phyloP scores from a whole-genome alignment of 2,329 filamentous ascomycete species.

The Thelonectria blattea region DNA sequence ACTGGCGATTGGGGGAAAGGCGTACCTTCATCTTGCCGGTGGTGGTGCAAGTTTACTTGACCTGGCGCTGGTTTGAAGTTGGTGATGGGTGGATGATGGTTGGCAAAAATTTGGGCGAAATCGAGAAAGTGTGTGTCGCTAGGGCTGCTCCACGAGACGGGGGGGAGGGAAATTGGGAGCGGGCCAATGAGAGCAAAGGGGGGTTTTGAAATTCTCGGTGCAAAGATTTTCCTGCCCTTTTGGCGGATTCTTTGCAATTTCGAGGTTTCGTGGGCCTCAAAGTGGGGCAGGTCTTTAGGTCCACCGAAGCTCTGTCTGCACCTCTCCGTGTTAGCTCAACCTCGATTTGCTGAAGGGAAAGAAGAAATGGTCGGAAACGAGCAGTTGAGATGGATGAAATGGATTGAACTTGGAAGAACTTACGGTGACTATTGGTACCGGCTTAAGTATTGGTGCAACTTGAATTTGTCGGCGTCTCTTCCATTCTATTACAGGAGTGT shows the following conservation, averaged over 20 bases:
- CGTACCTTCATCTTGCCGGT: conserved; percentile 58
- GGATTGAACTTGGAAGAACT: too few relatives aligned
- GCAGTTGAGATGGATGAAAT: too few relatives aligned
- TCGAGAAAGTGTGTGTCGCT: conserved; percentile 51
- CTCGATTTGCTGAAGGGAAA: too few relatives aligned
- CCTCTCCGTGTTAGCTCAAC: background rate
- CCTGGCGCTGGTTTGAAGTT: conserved; percentile 51
- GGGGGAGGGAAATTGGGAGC: conserved; percentile 12
- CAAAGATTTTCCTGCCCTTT: conserved; percentile 31
- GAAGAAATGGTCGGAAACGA: too few relatives aligned
- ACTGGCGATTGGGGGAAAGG: conserved; percentile 8
- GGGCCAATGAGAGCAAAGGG: conserved; percentile 42
- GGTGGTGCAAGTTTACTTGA: conserved; percentile 51
- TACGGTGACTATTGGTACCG: too few relatives aligned
- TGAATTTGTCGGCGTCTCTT: too few relatives aligned
- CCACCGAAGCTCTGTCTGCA: background rate
- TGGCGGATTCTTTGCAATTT: background rate
- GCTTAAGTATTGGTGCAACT: too few relatives aligned
- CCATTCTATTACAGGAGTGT: too few relatives aligned
- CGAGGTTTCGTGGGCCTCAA: background rate
- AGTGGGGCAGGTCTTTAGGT: background rate
- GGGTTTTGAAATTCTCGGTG: conserved; percentile 22
- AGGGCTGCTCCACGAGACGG: conserved; percentile 43
- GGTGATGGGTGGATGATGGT: conserved; percentile 41
- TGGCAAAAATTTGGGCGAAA: conserved; percentile 45